Conservation (phyloP, 2,329 filamentous ascomycete species). For the Didymella lethalis region DNA sequence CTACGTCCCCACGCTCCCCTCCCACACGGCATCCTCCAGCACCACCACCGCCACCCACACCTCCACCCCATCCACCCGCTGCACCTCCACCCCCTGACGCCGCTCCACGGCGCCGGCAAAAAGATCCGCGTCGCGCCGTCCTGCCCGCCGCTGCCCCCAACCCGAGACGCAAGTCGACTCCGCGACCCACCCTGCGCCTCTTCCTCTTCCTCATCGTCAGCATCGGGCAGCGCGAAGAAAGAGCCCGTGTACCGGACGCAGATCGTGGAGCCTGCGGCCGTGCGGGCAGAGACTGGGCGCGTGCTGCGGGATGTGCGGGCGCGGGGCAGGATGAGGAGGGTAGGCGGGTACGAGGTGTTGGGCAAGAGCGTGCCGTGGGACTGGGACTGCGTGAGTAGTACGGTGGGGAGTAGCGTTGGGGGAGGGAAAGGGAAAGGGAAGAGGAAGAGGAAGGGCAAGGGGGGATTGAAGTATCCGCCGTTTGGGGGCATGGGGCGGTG, state of each 20-base stretch:
- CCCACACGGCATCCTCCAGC: slow-evolving; percentile 25
- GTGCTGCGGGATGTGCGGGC: slow-evolving; percentile 34
- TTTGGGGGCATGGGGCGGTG: slow-evolving; percentile 39
- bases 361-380: slow-evolving; percentile 43
- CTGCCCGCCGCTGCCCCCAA: slow-evolving; percentile 30
- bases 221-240: slow-evolving; percentile 4
- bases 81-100: slow-evolving; percentile 36
- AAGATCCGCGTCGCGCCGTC: slow-evolving; percentile 13
- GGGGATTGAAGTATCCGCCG: slow-evolving; percentile 38
- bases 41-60: slow-evolving; percentile 31
- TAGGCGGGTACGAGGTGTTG: slow-evolving; percentile 45
- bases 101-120: slow-evolving; percentile 30
- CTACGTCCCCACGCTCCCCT: slow-evolving; percentile 33
- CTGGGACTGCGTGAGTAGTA: slow-evolving; percentile 48
- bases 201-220: slow-evolving; percentile 19
- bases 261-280: slow-evolving; percentile 35
- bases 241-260: slow-evolving; percentile 44
- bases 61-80: slow-evolving; percentile 36
- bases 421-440: slow-evolving; percentile 3
- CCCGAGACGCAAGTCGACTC: slow-evolving; percentile 13
- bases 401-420: slow-evolving; percentile 25
- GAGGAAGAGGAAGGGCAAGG: slow-evolving; percentile 16
- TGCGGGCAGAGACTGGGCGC: slow-evolving; percentile 38
- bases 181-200: slow-evolving; percentile 9
- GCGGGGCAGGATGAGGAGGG: slow-evolving; percentile 28